Evolutionary conservation across 306 rosid genomes (phyloP).

Genomic region (Trifolium pratense): DNA sequence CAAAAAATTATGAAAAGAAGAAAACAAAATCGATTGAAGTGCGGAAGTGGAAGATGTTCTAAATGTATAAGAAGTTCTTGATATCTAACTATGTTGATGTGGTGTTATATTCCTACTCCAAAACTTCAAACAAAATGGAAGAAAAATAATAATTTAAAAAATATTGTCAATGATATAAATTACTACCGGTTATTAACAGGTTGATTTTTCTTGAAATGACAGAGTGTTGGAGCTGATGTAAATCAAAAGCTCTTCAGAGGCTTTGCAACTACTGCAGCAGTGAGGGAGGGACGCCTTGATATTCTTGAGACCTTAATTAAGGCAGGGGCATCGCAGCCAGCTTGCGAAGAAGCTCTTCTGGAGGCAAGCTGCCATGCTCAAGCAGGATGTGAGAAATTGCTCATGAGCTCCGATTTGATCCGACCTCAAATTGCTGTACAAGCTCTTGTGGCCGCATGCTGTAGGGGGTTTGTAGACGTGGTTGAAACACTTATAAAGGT

Average conservation of each 20-base stretch:
- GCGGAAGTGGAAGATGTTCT: slow-evolving; percentile 17
- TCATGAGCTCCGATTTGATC: slow-evolving; percentile 87
- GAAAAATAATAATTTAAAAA: not conserved
- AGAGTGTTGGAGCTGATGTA: slow-evolving; percentile 86
- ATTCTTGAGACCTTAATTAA: slow-evolving; percentile 82
- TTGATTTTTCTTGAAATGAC: slow-evolving; percentile 40
- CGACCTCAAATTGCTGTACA: slow-evolving; percentile 78
- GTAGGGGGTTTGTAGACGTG: slow-evolving; percentile 83
- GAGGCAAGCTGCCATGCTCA: slow-evolving; percentile 89
- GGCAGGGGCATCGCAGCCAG: slow-evolving; percentile 93
- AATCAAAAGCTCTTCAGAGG: slow-evolving; percentile 94
- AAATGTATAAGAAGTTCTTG: not conserved
- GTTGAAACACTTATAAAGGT: slow-evolving; percentile 78
- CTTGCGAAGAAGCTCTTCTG: slow-evolving; percentile 93
- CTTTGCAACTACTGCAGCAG: slow-evolving; percentile 91
- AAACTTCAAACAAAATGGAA: not conserved
- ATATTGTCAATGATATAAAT: slow-evolving; percentile 30
- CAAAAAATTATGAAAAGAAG: too few relatives aligned
- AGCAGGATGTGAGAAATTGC: slow-evolving; percentile 67
- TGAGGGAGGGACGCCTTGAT: slow-evolving; percentile 76
- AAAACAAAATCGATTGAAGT: not conserved
- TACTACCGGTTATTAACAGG: not conserved
- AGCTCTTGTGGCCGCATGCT: slow-evolving; percentile 82
- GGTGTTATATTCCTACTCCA: not conserved
- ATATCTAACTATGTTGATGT: not conserved